Conservation (phyloP, 1,284 basidiomycete species). For the Coniferiporia sulphurascens region DNA sequence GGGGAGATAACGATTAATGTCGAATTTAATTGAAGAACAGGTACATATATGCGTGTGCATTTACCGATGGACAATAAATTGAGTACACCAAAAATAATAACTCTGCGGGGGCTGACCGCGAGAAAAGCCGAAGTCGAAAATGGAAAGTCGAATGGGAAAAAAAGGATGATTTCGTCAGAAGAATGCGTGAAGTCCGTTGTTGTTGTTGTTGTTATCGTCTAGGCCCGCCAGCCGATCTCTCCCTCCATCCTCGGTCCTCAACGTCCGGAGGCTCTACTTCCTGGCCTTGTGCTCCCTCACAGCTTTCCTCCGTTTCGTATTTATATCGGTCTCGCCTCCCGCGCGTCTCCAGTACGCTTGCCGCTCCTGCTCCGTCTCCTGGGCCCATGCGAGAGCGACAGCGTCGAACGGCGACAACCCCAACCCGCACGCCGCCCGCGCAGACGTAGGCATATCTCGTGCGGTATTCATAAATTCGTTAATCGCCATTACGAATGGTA, state of each 20-base stretch:
- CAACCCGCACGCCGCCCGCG: too few relatives aligned
- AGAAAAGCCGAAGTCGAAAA: slow-evolving; percentile 1
- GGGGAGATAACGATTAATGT: too few relatives aligned
- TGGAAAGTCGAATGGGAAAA: not conserved
- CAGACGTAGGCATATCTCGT: not conserved
- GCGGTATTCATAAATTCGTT: not conserved
- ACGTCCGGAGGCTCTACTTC: not conserved
- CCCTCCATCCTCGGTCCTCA: not conserved
- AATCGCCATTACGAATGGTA: not conserved
- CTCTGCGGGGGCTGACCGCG: not conserved
- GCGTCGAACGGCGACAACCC: slow-evolving; percentile 13
- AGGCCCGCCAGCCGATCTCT: slow-evolving; percentile 2
- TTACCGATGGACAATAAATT: not conserved
- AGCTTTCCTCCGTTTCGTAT: slow-evolving; percentile 1
- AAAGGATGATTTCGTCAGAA: not conserved
- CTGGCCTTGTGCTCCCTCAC: not conserved
- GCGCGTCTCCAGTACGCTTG: slow-evolving; percentile 14
- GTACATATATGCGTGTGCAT: too few relatives aligned
- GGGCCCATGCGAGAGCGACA: slow-evolving; percentile 13
- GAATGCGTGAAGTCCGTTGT: not conserved
- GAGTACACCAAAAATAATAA: not conserved
- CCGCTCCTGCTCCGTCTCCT: slow-evolving; percentile 13
- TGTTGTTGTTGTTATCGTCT: not conserved
- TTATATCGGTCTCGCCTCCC: not conserved
- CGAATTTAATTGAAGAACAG: too few relatives aligned